Base-by-base conservation (phyloP, 1,284 basidiomycete genomes). In the Athelia sp. region DNA sequence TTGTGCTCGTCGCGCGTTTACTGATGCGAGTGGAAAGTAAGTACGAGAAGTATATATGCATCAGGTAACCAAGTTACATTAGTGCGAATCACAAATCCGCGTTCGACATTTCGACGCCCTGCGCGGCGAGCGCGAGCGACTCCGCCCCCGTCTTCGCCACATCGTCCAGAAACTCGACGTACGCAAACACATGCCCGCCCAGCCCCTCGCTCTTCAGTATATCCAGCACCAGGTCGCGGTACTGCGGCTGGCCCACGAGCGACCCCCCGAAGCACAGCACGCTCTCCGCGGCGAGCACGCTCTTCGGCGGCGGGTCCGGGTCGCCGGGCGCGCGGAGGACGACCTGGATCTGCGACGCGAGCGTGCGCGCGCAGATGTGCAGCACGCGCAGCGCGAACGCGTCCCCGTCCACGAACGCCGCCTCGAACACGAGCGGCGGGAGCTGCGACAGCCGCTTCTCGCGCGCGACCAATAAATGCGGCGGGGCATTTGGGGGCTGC, bases 361-460 rank as follows among this genome's bases (percentile, higher is more conserved):
- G 76, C 42, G 67, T 67, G 6, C 65, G 59, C 1, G 83, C 78
- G 43, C 75, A 76, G 0, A 62, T 69, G 22, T 66, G 63, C 14
- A 90, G 65, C n/a, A 88, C 75, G 18, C 67, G 64, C 43, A 83
- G 54, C 6, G 86, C 84, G 42, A 87, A 70, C 31, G 74, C 67
- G 58, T 89, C 84, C 3, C 62, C 59, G 48, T 83, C 73, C 36
- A 79, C 74, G 63, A 89, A 87, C 4, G 86, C 87, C 2, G 82
- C 78, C 3, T 74, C 64, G 59, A 92, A 89, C 15, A 90, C 84
- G 40, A 89, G 63, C 1, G 87, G 88, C 2, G 83, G 71, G 15
- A 90, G 79, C 23, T 77, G 74, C 1, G 86, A 87, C 4, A 91
- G 71, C 1, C 87, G 78, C 58, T 86, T 84, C 70, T 92, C 87